Conservation (phyloP, 176 grass and related monocot genomes). For the Ensete glaucum region DNA sequence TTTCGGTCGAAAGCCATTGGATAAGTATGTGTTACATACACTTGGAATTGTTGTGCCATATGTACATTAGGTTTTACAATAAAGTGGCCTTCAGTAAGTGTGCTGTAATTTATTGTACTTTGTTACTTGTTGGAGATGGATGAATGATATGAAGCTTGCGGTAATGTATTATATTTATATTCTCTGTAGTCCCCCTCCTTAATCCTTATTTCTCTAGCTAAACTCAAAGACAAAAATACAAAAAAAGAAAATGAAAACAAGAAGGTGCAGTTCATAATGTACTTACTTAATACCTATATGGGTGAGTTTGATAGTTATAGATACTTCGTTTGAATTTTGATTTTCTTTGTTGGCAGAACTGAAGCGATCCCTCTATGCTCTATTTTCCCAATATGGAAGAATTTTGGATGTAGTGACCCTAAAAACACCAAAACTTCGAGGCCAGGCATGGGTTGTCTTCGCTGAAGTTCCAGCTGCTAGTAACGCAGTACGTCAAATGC, state of each 20-base stretch:
- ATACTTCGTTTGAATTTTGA: slow-evolving; percentile 19
- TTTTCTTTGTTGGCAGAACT: slow-evolving; percentile 42
- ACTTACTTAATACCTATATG: too few relatives aligned
- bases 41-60: not conserved
- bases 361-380: slow-evolving; percentile 77
- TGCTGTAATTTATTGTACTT: not conserved
- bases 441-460: slow-evolving; percentile 94
- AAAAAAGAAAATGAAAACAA: not conserved
- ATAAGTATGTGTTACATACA: not conserved
- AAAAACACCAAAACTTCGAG: slow-evolving; percentile 81
- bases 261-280: too few relatives aligned
- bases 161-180: not conserved
- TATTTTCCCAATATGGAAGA: slow-evolving; percentile 95
- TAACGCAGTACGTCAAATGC: slow-evolving; percentile 86
- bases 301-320: too few relatives aligned
- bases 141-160: not conserved
- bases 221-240: not conserved
- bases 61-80: not conserved
- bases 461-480: slow-evolving; percentile 80
- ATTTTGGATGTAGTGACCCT: slow-evolving; percentile 88
- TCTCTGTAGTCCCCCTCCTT: not conserved
- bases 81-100: not conserved
- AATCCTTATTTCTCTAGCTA: not conserved
- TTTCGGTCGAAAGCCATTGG: too few relatives aligned
- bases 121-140: not conserved